These are phyloP conservation scores for Boletus holoroseus DNA, from an alignment of 1,284 basidiomycete species.

Conservation along the genomic window DNA sequence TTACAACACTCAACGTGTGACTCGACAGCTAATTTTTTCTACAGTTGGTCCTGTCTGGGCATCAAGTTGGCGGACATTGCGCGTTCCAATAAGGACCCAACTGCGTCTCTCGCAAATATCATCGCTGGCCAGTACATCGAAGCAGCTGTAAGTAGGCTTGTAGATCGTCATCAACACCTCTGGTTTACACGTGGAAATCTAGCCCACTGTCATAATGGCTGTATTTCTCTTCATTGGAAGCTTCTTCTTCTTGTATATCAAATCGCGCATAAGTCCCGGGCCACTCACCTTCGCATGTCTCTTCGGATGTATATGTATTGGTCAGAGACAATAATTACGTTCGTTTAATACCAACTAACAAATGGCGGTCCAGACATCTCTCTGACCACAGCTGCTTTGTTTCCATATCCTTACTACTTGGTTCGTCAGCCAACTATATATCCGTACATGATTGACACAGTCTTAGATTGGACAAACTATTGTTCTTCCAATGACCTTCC, in stretches of 20 bases:
- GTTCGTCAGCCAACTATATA: slow-evolving; percentile 25
- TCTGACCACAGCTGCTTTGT: slow-evolving; percentile 55
- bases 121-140: slow-evolving; percentile 57
- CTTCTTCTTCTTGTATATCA: slow-evolving; percentile 58
- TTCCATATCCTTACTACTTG: slow-evolving; percentile 62
- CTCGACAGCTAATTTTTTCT: slow-evolving; percentile 1
- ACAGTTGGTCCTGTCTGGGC: slow-evolving; percentile 64
- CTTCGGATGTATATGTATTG: slow-evolving; percentile 54
- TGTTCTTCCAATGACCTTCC: slow-evolving; percentile 57
- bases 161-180: background rate
- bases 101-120: slow-evolving; percentile 36
- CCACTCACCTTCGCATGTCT: slow-evolving; percentile 58
- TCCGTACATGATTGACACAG: slow-evolving; percentile 4
- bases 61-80: slow-evolving; percentile 60
- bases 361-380: slow-evolving; percentile 44
- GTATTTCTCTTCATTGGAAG: slow-evolving; percentile 66
- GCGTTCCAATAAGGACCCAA: slow-evolving; percentile 43
- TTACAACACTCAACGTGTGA: background rate
- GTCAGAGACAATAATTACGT: slow-evolving; percentile 30
- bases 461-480: slow-evolving; percentile 46
- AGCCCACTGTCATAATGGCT: slow-evolving; percentile 58
- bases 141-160: slow-evolving; percentile 41
- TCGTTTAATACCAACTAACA: background rate
- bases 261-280: slow-evolving; percentile 57
- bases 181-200: slow-evolving; percentile 2